These are phyloP conservation scores for Aspergillus terreus DNA, from an alignment of 2,329 filamentous ascomycete species.

Conservation along the genomic window DNA sequence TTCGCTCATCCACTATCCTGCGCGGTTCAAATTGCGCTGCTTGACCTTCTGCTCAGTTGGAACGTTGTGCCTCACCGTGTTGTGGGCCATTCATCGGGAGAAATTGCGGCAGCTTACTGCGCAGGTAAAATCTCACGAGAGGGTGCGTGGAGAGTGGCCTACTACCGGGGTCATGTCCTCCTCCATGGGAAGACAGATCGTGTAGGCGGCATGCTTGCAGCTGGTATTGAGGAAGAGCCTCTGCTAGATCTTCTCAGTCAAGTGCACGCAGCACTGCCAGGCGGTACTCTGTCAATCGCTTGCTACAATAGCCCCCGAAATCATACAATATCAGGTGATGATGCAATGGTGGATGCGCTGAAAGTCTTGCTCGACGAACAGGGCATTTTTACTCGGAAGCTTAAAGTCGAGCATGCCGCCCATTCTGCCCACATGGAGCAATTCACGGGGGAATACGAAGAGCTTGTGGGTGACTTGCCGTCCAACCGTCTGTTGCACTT, in stretches of 20 bases:
- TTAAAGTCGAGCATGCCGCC: conserved; percentile 29
- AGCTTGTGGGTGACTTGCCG: neutral
- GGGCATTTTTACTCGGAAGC: conserved; percentile 21
- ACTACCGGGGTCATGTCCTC: conserved; percentile 18
- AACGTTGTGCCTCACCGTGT: conserved; percentile 16
- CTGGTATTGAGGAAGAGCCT: conserved; percentile 18
- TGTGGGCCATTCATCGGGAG: conserved; percentile 28
- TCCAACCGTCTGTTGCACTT: conserved; percentile 3
- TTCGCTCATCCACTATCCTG: conserved; percentile 26
- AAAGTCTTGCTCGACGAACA: conserved; percentile 13
- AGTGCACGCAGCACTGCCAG: neutral
- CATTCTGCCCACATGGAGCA: conserved; percentile 31
- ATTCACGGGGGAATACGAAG: conserved; percentile 4
- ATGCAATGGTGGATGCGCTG: conserved; percentile 16
- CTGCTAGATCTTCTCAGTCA: conserved; percentile 1
- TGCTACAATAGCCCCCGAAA: conserved; percentile 30
- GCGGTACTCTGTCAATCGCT: conserved; percentile 16
- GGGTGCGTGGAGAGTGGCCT: conserved; percentile 16
- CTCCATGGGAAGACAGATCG: neutral
- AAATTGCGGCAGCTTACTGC: conserved; percentile 29
- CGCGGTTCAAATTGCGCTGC: conserved; percentile 26
- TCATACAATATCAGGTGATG: conserved; percentile 31
- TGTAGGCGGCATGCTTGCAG: conserved; percentile 29
- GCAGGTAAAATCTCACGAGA: conserved; percentile 9
- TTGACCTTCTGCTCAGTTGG: conserved; percentile 19